These are phyloP conservation scores for Carallia pectinifolia DNA, from an alignment of 345 rosid species.

Conservation along the genomic window DNA sequence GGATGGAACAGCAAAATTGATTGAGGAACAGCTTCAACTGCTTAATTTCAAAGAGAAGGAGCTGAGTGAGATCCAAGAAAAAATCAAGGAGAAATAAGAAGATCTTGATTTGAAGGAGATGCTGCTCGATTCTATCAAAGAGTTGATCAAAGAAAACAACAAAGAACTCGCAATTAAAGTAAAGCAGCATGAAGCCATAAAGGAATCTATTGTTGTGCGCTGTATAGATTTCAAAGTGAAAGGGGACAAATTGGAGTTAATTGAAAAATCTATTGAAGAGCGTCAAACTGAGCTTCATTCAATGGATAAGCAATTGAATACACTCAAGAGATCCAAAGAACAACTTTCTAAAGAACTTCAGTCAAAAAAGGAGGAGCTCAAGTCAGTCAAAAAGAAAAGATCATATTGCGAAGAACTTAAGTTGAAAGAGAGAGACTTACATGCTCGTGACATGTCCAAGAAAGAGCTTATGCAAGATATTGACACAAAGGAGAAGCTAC, in stretches of 20 bases:
- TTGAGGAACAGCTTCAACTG: background rate
- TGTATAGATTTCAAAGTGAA: slow-evolving; percentile 17
- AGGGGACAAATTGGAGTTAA: slow-evolving; percentile 6
- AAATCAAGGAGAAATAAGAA: slow-evolving; percentile 4
- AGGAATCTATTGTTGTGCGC: slow-evolving; percentile 13
- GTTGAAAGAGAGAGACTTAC: slow-evolving; percentile 22
- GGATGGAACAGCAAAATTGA: background rate
- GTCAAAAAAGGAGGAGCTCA: slow-evolving; percentile 26
- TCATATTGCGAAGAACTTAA: slow-evolving; percentile 15
- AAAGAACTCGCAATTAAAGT: slow-evolving; percentile 18
- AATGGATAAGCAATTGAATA: slow-evolving; percentile 21
- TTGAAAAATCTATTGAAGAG: slow-evolving; percentile 5
- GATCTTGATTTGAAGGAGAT: slow-evolving; percentile 2
- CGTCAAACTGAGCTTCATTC: background rate
- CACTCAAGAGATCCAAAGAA: background rate
- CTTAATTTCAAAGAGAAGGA: slow-evolving; percentile 15
- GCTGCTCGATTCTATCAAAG: slow-evolving; percentile 7
- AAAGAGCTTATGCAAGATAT: background rate
- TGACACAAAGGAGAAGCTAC: background rate
- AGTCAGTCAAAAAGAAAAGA: slow-evolving; percentile 7
- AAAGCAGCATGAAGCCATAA: slow-evolving; percentile 26
- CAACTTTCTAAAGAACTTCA: slow-evolving; percentile 4
- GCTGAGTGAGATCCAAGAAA: slow-evolving; percentile 1
- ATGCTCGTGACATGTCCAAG: slow-evolving; percentile 10
- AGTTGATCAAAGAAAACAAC: slow-evolving; percentile 1